A percentile compares a stretch with the other conserved stretches of the same genome.
Conservation (phyloP, 768 basidiomycete genomes). For the Guyanaporus albipodus region DNA sequence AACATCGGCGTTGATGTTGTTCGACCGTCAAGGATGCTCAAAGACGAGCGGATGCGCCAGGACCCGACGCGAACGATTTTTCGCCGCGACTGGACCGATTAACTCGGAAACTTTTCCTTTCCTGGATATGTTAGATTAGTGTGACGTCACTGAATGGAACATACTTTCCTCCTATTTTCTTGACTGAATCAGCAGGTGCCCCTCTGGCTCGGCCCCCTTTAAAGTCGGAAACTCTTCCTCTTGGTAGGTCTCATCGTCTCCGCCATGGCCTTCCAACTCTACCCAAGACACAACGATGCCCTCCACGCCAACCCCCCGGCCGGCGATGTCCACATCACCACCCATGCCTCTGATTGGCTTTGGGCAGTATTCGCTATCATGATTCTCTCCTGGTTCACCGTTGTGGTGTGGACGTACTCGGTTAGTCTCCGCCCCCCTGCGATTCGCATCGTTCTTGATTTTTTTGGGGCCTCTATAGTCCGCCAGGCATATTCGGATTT, state of each 20-base stretch:
- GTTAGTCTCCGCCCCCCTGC: conserved; percentile 10
- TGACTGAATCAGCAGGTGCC: conserved; percentile 16
- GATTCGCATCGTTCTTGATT: background rate
- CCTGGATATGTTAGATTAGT: conserved; percentile 13
- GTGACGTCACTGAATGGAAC: conserved; percentile 22
- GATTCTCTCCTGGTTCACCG: conserved; percentile 37
- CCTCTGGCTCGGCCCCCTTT: conserved; percentile 13
- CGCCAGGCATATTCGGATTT: conserved; percentile 40
- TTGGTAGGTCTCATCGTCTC: background rate
- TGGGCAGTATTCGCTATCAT: conserved; percentile 55
- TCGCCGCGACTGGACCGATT: conserved; percentile 39
- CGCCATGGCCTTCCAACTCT: conserved; percentile 18
- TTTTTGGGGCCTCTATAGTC: conserved; percentile 21
- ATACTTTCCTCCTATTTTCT: conserved; percentile 16
- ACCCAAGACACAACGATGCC: conserved; percentile 27
- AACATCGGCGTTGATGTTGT: background rate
- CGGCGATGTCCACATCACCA: conserved; percentile 40
- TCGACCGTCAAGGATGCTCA: conserved; percentile 62
- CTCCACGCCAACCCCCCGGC: conserved; percentile 34
- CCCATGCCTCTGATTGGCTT: conserved; percentile 46
- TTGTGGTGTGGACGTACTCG: conserved; percentile 36
- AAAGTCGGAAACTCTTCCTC: background rate
- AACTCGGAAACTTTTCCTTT: conserved; percentile 8
- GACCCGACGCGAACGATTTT: conserved; percentile 49
- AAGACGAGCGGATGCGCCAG: conserved; percentile 74